Evolutionary conservation across 495 filamentous ascomycete genomes (phyloP).

Genomic region (Trichoderma gamsii): DNA sequence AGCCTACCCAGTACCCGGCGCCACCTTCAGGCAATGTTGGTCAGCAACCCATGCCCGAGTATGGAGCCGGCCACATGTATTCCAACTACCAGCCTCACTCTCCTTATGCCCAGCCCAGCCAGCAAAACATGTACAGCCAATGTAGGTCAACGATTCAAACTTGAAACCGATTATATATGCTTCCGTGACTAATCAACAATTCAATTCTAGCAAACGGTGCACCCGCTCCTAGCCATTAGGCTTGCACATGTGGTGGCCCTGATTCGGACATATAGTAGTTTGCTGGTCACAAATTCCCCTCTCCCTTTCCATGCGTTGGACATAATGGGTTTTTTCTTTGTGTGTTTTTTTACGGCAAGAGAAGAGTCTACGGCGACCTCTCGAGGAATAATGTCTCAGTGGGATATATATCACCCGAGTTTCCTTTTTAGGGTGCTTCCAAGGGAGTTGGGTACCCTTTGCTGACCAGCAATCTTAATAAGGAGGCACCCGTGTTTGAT

Average conservation of each 20-base stretch:
- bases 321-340: slow-evolving; percentile 1
- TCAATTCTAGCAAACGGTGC: not conserved
- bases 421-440: not conserved
- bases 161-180: not conserved
- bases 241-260: not conserved
- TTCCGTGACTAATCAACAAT: too few species aligned
- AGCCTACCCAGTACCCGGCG: slow-evolving; percentile 62
- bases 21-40: slow-evolving; percentile 54
- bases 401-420: not conserved
- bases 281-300: not conserved
- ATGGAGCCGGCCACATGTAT: slow-evolving; percentile 46
- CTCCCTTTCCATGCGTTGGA: slow-evolving; percentile 1
- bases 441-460: slow-evolving; percentile 12
- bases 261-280: not conserved
- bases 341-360: not conserved
- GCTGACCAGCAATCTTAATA: not conserved
- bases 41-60: slow-evolving; percentile 56
- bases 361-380: not conserved
- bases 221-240: slow-evolving; percentile 10
- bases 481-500: slow-evolving; percentile 10
- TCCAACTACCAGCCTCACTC: slow-evolving; percentile 62
- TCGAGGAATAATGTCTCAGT: slow-evolving; percentile 2
- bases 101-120: slow-evolving; percentile 64
- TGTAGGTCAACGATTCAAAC: slow-evolving; percentile 40
- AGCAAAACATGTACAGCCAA: slow-evolving; percentile 65